A percentile compares a stretch with the other conserved stretches of the same genome.
These are phyloP conservation scores for Suhomyces kilbournensis DNA, from an alignment of 805 yeast genomes.

Conservation along the genomic window DNA sequence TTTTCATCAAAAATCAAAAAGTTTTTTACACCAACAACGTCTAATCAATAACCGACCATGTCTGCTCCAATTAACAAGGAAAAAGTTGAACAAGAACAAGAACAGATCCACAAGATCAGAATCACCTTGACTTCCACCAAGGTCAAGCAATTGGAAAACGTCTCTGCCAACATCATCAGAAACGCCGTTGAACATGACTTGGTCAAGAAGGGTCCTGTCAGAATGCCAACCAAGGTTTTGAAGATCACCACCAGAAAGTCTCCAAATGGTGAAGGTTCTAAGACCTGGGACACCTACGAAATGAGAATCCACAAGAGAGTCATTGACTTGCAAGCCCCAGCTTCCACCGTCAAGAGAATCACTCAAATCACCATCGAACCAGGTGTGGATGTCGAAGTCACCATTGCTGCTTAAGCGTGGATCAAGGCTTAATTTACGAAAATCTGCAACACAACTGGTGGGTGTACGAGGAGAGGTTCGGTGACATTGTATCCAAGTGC, in stretches of 20 bases:
- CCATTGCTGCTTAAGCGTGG: slow-evolving; percentile 71
- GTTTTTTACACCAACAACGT: slow-evolving; percentile 30
- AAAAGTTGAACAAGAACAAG: slow-evolving; percentile 74
- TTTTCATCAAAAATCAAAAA: slow-evolving; percentile 5
- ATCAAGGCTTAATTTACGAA: not conserved
- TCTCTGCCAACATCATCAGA: slow-evolving; percentile 83
- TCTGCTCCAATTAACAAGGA: slow-evolving; percentile 78
- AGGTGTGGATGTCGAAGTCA: slow-evolving; percentile 97
- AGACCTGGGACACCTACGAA: slow-evolving; percentile 99
- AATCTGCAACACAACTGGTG: slow-evolving; percentile 1
- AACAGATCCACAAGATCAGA: slow-evolving; percentile 94
- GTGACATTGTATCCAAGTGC: slow-evolving; percentile 40
- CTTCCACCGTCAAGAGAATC: slow-evolving; percentile 87
- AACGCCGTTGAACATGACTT: slow-evolving; percentile 82
- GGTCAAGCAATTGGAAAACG: slow-evolving; percentile 97
- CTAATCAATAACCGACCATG: slow-evolving; percentile 46
- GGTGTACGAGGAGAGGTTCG: slow-evolving; percentile 5
- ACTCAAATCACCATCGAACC: slow-evolving; percentile 98
- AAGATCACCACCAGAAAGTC: slow-evolving; percentile 99
- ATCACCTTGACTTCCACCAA: slow-evolving; percentile 98
- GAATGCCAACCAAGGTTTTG: slow-evolving; percentile 99
- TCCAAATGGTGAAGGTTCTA: slow-evolving; percentile 99
- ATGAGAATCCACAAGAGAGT: slow-evolving; percentile 99
- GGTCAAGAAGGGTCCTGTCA: slow-evolving; percentile 97
- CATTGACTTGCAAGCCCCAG: slow-evolving; percentile 97